Evolutionary conservation across 305 asterid species (phyloP).

Genomic region (Salvia sclarea): DNA sequence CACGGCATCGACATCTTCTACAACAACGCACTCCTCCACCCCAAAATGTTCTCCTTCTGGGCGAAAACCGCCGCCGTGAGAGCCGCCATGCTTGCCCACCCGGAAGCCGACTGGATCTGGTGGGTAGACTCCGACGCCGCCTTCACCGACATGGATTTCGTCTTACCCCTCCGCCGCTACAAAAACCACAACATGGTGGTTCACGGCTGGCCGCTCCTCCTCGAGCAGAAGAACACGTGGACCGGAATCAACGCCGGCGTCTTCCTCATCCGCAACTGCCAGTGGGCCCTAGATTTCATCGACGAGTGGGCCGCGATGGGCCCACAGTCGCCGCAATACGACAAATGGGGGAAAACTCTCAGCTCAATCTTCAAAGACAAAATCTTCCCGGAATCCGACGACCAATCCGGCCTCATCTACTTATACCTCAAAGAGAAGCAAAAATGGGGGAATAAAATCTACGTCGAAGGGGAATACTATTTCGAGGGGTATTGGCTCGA

Average conservation of each 20-base stretch:
- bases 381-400: slow-evolving; percentile 75
- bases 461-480: slow-evolving; percentile 64
- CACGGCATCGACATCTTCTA: slow-evolving; percentile 88
- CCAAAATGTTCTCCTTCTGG: slow-evolving; percentile 88
- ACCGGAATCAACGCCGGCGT: slow-evolving; percentile 94
- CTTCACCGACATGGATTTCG: slow-evolving; percentile 93
- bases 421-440: slow-evolving; percentile 58
- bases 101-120: slow-evolving; percentile 99
- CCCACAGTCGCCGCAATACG: slow-evolving; percentile 72
- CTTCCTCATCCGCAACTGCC: slow-evolving; percentile 74
- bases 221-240: slow-evolving; percentile 69
- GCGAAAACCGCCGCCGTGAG: slow-evolving; percentile 80
- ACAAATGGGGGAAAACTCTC: slow-evolving; percentile 69
- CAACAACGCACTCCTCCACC: slow-evolving; percentile 73
- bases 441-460: slow-evolving; percentile 67
- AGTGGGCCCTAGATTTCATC: slow-evolving; percentile 89
- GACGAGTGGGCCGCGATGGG: slow-evolving; percentile 89
- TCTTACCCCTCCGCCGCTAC: slow-evolving; percentile 66
- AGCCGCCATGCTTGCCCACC: slow-evolving; percentile 95
- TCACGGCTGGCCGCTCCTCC: slow-evolving; percentile 76
- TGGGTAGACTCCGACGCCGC: slow-evolving; percentile 99
- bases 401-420: slow-evolving; percentile 77
- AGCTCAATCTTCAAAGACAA: slow-evolving; percentile 62
- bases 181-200: slow-evolving; percentile 61
- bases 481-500: slow-evolving; percentile 95